Evolutionary conservation across 2,329 filamentous ascomycete species (phyloP), one percentile per base, ranked within the genome.

Genomic region (Penicillium sp.): DNA sequence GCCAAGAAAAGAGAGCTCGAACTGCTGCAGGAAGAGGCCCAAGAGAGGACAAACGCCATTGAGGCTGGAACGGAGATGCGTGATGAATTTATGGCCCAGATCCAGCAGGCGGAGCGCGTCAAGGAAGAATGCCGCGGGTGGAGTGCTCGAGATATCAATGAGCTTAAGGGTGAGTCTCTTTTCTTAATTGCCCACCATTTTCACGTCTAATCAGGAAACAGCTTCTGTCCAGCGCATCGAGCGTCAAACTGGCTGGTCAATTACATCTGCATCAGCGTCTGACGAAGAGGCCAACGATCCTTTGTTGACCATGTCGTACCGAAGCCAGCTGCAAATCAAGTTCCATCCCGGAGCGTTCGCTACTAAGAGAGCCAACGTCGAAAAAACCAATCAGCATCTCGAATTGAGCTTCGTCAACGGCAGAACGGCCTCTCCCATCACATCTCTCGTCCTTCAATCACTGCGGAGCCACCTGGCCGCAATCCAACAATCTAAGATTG

Each of bases 101-200:
- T 95, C 51, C 81, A 84, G 52, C 86, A 90, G 63, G 89, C 92
- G 0, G 91, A 96, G 69, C 86, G 85, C 57, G 79, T 95, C 24
- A 83, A 89, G 55, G 91, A 96, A 68, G 89, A 95, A 64, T 95
- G 88, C 68, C 85, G 92, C 47, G 92, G 92, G 35, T 96, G 92
- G 87, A 92, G 87, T 50, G 83, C 86, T 46, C 85, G 81, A 25
- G 94, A 97, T 72, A 89, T 97, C 57, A 81, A 81, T 57, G 76
- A 78, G 35, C 77, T 95, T n/a, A 91, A 92, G 11, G 28, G 28
- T 30, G 5, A 30, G 28, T 30, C 14, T 27, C 9, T 13, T 30
- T 14, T 13, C 4, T 5, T 14, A 11, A 30, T 30, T 14, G 4
- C 10, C 11, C 2, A 30, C 28, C 13, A 4, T 30, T 30, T 30